These are phyloP conservation scores for Amanita subjunquillea DNA, from an alignment of 768 basidiomycete species.

Conservation along the genomic window DNA sequence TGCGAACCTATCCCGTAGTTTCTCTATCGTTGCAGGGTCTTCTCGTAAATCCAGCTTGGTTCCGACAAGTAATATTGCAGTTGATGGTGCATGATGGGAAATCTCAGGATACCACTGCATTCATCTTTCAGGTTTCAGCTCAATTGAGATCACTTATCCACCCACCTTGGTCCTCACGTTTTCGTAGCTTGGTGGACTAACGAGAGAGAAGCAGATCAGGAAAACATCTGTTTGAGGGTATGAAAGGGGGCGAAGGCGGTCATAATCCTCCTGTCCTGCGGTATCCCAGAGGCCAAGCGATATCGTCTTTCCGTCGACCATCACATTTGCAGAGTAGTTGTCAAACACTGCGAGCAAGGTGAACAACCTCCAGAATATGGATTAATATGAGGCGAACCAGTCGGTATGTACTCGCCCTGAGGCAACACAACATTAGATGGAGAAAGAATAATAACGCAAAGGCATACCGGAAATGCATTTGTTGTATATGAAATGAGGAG, in stretches of 20 bases:
- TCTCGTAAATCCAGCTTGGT: conserved; percentile 98
- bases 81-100: conserved; percentile 92
- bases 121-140: conserved; percentile 7
- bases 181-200: conserved; percentile 96
- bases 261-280: conserved; percentile 99
- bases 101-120: conserved; percentile 93
- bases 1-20: conserved; percentile 77
- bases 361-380: conserved; percentile 1
- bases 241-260: conserved; percentile 92
- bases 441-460: conserved; percentile 2
- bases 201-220: conserved; percentile 97
- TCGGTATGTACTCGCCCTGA: conserved; percentile 95
- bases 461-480: conserved; percentile 86
- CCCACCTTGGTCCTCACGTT: conserved; percentile 95
- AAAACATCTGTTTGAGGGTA: conserved; percentile 99
- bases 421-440: conserved; percentile 7
- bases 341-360: conserved; percentile 68
- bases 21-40: conserved; percentile 86
- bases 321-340: conserved; percentile 97
- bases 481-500: conserved; percentile 99
- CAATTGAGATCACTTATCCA: conserved; percentile 6
- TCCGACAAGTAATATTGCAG: conserved; percentile 88
- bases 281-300: conserved; percentile 99
- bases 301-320: conserved; percentile 98
- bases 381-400: conserved; percentile 37